These are phyloP conservation scores for Pneumocystis murina DNA, from an alignment of 1,139 yeast species.

Conservation along the genomic window DNA sequence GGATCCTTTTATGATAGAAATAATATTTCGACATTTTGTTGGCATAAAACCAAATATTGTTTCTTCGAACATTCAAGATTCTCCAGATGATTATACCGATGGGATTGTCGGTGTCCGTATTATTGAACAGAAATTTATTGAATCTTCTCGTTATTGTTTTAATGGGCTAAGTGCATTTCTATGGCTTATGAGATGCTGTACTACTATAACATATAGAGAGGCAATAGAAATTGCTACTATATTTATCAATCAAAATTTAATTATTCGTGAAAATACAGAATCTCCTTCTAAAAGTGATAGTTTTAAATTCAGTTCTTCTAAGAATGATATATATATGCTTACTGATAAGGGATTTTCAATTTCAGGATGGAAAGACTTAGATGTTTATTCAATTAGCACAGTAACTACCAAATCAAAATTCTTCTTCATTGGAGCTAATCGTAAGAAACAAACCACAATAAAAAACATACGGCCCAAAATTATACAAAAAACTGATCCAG, in stretches of 20 bases:
- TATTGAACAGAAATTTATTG: constrained; percentile 18
- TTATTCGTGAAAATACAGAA: constrained; percentile 29
- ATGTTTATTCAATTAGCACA: neutral
- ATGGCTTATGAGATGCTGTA: constrained; percentile 86
- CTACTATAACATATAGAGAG: constrained; percentile 42
- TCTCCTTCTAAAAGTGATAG: constrained; percentile 17
- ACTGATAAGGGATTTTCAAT: constrained; percentile 28
- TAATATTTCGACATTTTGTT: constrained; percentile 49
- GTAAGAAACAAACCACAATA: neutral
- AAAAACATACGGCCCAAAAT: neutral
- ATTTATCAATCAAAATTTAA: constrained; percentile 37
- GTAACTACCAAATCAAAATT: neutral
- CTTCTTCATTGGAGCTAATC: neutral
- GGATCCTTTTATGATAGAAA: constrained; percentile 48
- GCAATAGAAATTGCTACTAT: constrained; percentile 47
- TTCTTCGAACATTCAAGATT: constrained; percentile 33
- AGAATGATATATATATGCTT: constrained; percentile 28
- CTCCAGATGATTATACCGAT: constrained; percentile 9
- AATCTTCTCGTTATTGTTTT: constrained; percentile 30
- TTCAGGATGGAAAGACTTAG: constrained; percentile 26
- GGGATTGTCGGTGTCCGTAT: constrained; percentile 14
- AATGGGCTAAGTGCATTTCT: constrained; percentile 70
- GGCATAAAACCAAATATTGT: constrained; percentile 61
- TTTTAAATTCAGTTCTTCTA: constrained; percentile 21
- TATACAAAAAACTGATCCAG: neutral